These are phyloP conservation scores for Trebouxia sp. DNA, from an alignment of 139 green algal genomes.

Conservation along the genomic window DNA sequence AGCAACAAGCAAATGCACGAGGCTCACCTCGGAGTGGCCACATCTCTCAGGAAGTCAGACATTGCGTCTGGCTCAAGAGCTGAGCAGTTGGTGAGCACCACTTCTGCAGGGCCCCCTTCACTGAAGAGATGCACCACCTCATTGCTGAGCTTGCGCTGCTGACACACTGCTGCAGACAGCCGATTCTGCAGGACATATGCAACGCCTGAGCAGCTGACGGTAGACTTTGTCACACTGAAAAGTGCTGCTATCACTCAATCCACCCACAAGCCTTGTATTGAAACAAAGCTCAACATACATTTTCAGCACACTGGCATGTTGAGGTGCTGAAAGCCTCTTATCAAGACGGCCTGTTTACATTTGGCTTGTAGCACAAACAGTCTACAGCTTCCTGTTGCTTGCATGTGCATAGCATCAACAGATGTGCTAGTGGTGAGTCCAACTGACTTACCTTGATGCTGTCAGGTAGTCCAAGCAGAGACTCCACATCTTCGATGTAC, in stretches of 20 bases:
- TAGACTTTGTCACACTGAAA: background rate
- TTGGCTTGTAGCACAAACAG: background rate
- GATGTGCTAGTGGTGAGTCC: no score
- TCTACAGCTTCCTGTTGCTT: background rate
- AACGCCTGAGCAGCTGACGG: background rate
- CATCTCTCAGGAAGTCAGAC: slow-evolving; percentile 35
- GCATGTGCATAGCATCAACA: background rate
- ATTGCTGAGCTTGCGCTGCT: slow-evolving; percentile 43
- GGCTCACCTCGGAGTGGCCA: slow-evolving; percentile 11
- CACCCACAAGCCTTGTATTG: no score
- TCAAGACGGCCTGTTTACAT: no score
- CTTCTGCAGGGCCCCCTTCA: slow-evolving; percentile 41
- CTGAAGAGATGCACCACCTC: slow-evolving; percentile 54
- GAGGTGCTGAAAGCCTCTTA: no score
- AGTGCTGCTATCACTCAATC: no score
- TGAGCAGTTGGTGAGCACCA: slow-evolving; percentile 62
- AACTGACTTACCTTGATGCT: slow-evolving; percentile 40
- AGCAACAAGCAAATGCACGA: no score
- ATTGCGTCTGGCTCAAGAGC: slow-evolving; percentile 52
- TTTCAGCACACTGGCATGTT: no score
- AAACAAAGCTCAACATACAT: no score
- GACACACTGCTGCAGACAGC: slow-evolving; percentile 52
- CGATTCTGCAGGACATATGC: slow-evolving; percentile 31
- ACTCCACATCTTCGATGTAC: slow-evolving; percentile 68
- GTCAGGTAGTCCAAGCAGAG: slow-evolving; percentile 65